These are phyloP conservation scores for Kwoniella sp. DNA, from an alignment of 768 basidiomycete species.

Conservation along the genomic window DNA sequence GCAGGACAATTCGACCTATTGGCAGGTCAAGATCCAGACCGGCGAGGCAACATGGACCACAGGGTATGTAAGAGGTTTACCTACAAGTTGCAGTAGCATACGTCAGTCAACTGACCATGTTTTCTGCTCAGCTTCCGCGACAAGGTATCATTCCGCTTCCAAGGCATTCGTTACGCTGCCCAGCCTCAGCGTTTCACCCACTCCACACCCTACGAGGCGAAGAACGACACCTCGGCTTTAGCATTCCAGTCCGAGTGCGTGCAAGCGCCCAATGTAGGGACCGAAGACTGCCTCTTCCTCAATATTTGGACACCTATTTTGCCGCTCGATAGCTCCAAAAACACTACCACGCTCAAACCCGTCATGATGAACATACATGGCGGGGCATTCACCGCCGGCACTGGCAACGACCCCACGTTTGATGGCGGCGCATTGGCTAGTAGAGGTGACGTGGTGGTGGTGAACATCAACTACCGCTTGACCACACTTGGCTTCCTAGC, in stretches of 20 bases:
- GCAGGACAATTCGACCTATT: conserved; percentile 14
- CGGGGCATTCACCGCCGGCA: conserved; percentile 44
- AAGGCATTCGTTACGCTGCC: conserved; percentile 62
- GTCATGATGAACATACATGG: conserved; percentile 51
- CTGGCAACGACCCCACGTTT: conserved; percentile 30
- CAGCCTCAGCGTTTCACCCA: conserved; percentile 59
- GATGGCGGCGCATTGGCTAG: conserved; percentile 31
- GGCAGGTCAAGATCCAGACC: conserved; percentile 1
- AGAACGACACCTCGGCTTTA: conserved; percentile 18
- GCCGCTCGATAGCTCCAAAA: conserved; percentile 9
- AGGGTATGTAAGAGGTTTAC: neutral
- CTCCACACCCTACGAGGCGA: conserved; percentile 53
- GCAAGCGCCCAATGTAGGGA: conserved; percentile 17
- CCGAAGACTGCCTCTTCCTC: conserved; percentile 45
- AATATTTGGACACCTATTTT: conserved; percentile 52
- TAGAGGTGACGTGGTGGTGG: conserved; percentile 29
- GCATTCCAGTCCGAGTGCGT: conserved; percentile 23
- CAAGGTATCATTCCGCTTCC: conserved; percentile 61
- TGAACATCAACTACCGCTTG: conserved; percentile 36
- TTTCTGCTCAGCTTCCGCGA: conserved; percentile 62
- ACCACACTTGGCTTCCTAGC: conserved; percentile 33
- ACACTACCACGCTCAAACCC: conserved; percentile 19
- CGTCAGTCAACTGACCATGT: no score
- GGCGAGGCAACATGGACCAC: conserved; percentile 3
- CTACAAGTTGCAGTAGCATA: no score